These are phyloP conservation scores for Ceratocystiopsis sp. DNA, from an alignment of 2,329 filamentous ascomycete genomes.

Conservation along the genomic window DNA sequence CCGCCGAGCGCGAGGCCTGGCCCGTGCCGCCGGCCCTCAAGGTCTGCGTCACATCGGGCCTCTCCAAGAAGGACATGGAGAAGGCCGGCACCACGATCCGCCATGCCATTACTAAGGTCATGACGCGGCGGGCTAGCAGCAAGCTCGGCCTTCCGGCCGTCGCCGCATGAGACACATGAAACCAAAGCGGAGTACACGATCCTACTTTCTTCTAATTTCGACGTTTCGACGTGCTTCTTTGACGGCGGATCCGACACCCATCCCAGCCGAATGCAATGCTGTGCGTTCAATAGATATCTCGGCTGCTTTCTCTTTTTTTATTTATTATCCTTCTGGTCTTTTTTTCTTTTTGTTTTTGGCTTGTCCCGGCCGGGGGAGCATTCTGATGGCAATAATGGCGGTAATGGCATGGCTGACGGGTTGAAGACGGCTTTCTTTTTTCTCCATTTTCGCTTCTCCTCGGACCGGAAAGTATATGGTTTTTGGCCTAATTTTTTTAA, in stretches of 20 bases:
- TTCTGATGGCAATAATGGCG: no score
- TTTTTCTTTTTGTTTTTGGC: neutral
- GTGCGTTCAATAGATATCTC: no score
- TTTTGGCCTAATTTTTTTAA: no score
- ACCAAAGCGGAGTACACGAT: neutral
- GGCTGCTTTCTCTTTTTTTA: neutral
- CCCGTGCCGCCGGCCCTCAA: conserved; percentile 69
- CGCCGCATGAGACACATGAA: conserved; percentile 2
- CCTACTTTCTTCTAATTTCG: no score
- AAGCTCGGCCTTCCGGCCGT: conserved; percentile 8
- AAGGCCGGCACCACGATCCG: conserved; percentile 78
- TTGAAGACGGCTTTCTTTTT: no score
- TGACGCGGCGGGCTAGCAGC: conserved; percentile 40
- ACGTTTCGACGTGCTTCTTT: neutral
- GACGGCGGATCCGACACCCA: no score
- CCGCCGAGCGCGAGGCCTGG: conserved; percentile 52
- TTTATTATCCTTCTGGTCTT: no score
- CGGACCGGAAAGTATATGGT: no score
- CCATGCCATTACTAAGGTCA: conserved; percentile 85
- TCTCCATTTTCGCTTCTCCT: no score
- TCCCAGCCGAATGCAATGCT: neutral
- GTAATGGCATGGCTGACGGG: no score
- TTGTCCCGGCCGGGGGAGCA: no score
- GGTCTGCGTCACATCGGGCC: conserved; percentile 71
- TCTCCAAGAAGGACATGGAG: conserved; percentile 90